Percentiles rank a stretch among this genome's conserved stretches.
Evolutionary conservation across 2,329 filamentous ascomycete genomes (phyloP).

Genomic region (Ophiocordyceps unilateralis): DNA sequence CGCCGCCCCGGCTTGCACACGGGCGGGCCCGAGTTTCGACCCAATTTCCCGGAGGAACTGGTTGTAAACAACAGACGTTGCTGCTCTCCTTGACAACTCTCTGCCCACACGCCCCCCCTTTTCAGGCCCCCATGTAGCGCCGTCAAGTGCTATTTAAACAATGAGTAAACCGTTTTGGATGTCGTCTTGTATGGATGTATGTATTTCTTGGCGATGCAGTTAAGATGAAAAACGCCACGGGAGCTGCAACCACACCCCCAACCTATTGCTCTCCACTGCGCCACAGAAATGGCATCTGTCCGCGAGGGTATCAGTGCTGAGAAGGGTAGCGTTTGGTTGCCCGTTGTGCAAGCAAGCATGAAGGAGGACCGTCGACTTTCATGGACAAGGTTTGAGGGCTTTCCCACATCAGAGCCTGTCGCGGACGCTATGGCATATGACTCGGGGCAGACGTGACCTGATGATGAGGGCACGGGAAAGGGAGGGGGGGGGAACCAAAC

Average conservation of each 20-base stretch:
- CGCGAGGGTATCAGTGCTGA: not conserved
- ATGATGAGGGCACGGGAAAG: not conserved
- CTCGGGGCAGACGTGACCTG: not conserved
- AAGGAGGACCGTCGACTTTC: not conserved
- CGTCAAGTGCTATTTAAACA: not conserved
- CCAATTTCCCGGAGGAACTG: not conserved
- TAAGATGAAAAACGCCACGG: not conserved
- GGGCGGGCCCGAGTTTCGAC: not conserved
- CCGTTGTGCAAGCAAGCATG: not conserved
- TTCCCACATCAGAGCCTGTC: not conserved
- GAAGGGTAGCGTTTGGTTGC: not conserved
- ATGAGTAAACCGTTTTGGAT: not conserved
- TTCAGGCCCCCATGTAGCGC: not conserved
- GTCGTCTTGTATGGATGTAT: not conserved
- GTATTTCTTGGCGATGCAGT: not conserved
- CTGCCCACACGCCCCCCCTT: not conserved
- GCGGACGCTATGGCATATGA: not conserved
- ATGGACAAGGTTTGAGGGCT: not conserved
- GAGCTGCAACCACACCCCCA: not conserved
- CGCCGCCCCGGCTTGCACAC: not conserved
- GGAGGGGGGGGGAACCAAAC: not conserved
- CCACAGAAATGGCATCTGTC: not conserved
- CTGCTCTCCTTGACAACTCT: not conserved
- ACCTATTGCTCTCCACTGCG: not conserved
- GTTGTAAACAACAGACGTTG: not conserved